phyloP scores from a whole-genome alignment of 2,329 filamentous ascomycete species.

The Tolypocladium endophyticum region DNA sequence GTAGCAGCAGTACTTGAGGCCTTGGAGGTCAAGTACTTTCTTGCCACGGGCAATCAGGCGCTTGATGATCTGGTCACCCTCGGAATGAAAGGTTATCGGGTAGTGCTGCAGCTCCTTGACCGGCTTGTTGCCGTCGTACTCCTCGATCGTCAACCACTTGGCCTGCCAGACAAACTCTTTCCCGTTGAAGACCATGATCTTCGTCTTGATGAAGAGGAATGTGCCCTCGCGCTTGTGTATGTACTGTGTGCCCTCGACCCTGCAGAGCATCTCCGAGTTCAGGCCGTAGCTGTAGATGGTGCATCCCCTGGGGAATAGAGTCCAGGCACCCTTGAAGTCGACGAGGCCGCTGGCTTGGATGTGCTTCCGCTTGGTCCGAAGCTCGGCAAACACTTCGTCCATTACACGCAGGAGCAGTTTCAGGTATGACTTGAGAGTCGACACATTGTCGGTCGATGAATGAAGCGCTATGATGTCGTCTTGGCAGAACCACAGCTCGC shows the following conservation, averaged over 20 bases:
- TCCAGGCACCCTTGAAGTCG: conserved; percentile 31
- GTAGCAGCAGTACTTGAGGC: conserved; percentile 29
- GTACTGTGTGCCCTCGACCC: conserved; percentile 24
- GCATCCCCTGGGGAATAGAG: conserved; percentile 28
- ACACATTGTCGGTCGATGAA: conserved; percentile 11
- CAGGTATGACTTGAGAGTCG: conserved; percentile 24
- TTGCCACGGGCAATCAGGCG: conserved; percentile 23
- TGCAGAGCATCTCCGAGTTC: conserved; percentile 30
- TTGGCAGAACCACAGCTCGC: conserved; percentile 31
- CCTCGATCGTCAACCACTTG: conserved; percentile 16
- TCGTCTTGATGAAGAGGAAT: conserved; percentile 16
- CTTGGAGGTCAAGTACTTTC: conserved; percentile 30
- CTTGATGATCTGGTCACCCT: conserved; percentile 15
- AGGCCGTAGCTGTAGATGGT: conserved; percentile 26
- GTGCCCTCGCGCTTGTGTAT: conserved; percentile 2
- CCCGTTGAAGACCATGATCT: conserved; percentile 28
- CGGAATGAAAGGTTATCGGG: conserved; percentile 22
- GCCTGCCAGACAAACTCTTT: conserved; percentile 29
- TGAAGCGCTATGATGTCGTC: conserved; percentile 27
- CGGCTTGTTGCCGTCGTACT: conserved; percentile 29
- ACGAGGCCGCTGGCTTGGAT: conserved; percentile 27
- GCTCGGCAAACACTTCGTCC: conserved; percentile 31
- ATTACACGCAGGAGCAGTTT: conserved; percentile 28
- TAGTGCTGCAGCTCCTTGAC: conserved; percentile 27
- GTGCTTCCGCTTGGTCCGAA: conserved; percentile 22